These are phyloP conservation scores for Pharus latifolius DNA, from an alignment of 176 grass and related monocot species.

Conservation along the genomic window DNA sequence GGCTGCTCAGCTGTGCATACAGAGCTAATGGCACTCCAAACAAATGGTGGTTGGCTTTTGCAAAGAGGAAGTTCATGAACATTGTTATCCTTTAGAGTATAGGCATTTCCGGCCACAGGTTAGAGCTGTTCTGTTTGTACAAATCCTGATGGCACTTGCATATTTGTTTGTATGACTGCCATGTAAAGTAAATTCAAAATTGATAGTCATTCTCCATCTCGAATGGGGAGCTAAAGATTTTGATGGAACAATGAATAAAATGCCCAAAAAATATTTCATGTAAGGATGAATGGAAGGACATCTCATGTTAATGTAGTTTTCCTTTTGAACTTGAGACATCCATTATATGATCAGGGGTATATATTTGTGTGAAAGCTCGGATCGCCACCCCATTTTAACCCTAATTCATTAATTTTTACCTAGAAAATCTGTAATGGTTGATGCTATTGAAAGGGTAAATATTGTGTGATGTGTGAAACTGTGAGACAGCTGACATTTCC, in stretches of 20 bases:
- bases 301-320: too few species aligned
- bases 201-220: background rate
- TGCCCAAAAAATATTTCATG: background rate
- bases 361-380: too few species aligned
- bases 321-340: too few species aligned
- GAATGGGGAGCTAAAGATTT: background rate
- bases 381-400: too few species aligned
- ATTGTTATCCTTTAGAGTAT: constrained; percentile 64
- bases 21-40: constrained; percentile 86
- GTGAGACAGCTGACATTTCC: too few species aligned
- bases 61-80: constrained; percentile 95
- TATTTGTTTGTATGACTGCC: background rate
- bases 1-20: too few species aligned
- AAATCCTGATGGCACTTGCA: background rate
- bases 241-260: background rate
- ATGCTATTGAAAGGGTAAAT: too few species aligned
- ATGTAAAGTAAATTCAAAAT: background rate
- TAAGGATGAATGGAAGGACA: background rate
- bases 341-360: too few species aligned
- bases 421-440: too few species aligned
- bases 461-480: too few species aligned
- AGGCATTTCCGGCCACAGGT: background rate
- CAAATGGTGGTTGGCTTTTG: constrained; percentile 96
- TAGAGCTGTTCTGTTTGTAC: background rate
- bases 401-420: too few species aligned